These are phyloP conservation scores for Phaeosphaeria sp. DNA, from an alignment of 2,329 filamentous ascomycete genomes.

Conservation along the genomic window DNA sequence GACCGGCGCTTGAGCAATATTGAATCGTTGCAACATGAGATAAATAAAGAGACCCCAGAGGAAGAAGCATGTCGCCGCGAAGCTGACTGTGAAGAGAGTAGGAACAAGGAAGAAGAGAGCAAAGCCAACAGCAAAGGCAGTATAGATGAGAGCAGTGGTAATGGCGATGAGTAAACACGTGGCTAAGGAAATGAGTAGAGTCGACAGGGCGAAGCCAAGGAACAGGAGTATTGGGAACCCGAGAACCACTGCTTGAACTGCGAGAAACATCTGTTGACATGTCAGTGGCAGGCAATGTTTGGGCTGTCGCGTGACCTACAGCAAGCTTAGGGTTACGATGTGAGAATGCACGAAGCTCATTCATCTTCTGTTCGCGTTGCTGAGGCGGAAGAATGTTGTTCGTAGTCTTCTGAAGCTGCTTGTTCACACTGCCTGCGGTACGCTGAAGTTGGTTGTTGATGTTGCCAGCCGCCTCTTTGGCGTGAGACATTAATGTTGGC, in stretches of 20 bases:
- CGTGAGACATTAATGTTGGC: slow-evolving; percentile 29
- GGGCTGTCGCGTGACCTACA: slow-evolving; percentile 54
- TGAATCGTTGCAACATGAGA: slow-evolving; percentile 47
- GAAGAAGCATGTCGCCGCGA: slow-evolving; percentile 70
- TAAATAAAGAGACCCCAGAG: slow-evolving; percentile 64
- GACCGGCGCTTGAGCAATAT: slow-evolving; percentile 29
- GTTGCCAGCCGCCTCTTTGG: slow-evolving; percentile 34
- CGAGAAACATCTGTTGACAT: slow-evolving; percentile 67
- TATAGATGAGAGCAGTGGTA: slow-evolving; percentile 64
- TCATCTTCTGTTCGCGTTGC: slow-evolving; percentile 64
- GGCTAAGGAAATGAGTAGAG: slow-evolving; percentile 68
- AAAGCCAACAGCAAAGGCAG: slow-evolving; percentile 71
- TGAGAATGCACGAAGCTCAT: slow-evolving; percentile 63
- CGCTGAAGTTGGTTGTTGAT: slow-evolving; percentile 22
- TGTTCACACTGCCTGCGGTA: slow-evolving; percentile 16
- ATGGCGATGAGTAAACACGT: slow-evolving; percentile 63
- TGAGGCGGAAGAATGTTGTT: slow-evolving; percentile 66
- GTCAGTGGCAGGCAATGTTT: slow-evolving; percentile 3
- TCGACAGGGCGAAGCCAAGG: slow-evolving; percentile 67
- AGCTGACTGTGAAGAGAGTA: slow-evolving; percentile 70
- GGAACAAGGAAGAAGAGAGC: slow-evolving; percentile 73
- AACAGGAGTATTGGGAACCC: slow-evolving; percentile 74
- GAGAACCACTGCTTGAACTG: slow-evolving; percentile 69
- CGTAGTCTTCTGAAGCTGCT: slow-evolving; percentile 47
- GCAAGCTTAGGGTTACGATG: slow-evolving; percentile 72